Conservation (phyloP, 1,284 basidiomycete genomes). For the Cryptococcus jaspeensis region DNA sequence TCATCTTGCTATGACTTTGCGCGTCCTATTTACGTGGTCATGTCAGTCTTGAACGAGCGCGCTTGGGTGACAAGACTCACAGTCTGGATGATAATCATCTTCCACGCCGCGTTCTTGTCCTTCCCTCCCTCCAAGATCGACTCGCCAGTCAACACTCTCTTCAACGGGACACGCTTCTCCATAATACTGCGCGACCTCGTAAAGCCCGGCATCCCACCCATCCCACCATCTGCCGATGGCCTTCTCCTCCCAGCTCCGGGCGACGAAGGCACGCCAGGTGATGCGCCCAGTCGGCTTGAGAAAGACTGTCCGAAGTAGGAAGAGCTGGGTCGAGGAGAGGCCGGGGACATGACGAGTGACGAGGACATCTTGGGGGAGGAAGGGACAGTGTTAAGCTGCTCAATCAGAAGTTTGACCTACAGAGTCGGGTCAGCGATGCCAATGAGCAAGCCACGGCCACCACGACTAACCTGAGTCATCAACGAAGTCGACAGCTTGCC, state of each 20-base stretch:
- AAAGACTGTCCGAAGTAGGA: slow-evolving; percentile 32
- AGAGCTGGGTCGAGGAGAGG: slow-evolving; percentile 26
- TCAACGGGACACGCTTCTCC: slow-evolving; percentile 37
- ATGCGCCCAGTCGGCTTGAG: slow-evolving; percentile 24
- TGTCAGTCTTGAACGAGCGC: background rate
- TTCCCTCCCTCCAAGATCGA: slow-evolving; percentile 44
- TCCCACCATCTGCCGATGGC: slow-evolving; percentile 28
- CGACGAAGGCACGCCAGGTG: slow-evolving; percentile 18
- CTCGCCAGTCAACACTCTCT: slow-evolving; percentile 47
- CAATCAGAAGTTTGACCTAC: slow-evolving; percentile 39
- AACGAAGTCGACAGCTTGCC: slow-evolving; percentile 34
- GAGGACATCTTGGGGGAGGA: slow-evolving; percentile 20
- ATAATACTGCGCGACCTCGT: slow-evolving; percentile 19
- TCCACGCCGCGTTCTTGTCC: slow-evolving; percentile 51
- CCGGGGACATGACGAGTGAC: slow-evolving; percentile 21
- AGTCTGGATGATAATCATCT: slow-evolving; percentile 48
- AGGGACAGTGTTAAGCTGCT: slow-evolving; percentile 33
- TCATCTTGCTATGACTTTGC: slow-evolving; percentile 42
- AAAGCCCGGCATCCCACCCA: slow-evolving; percentile 11
- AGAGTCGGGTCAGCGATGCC: background rate
- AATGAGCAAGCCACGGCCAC: background rate
- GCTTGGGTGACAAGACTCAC: slow-evolving; percentile 15
- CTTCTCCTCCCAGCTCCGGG: slow-evolving; percentile 14
- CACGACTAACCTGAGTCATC: slow-evolving; percentile 35
- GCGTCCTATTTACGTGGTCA: slow-evolving; percentile 34